These are phyloP conservation scores for Nelumbo lutea DNA, from an alignment of 164 flowering plant species.

Conservation along the genomic window DNA sequence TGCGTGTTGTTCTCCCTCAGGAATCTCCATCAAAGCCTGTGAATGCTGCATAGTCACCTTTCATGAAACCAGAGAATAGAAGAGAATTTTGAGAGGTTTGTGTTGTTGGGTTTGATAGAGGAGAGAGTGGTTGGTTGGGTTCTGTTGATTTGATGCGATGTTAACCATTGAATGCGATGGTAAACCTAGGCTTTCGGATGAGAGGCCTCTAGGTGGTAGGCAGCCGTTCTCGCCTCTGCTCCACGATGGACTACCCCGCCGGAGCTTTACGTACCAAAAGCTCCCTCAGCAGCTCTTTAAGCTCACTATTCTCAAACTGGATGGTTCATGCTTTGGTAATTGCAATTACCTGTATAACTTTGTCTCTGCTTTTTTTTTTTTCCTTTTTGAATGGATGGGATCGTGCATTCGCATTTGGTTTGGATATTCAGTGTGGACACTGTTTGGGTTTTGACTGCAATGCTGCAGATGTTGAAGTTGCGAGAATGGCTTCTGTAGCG, in stretches of 20 bases:
- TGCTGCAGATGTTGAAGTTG: slow-evolving; percentile 52
- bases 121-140: not conserved
- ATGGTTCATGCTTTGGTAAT: slow-evolving; percentile 74
- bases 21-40: not conserved
- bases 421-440: not conserved
- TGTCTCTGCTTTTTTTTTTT: not conserved
- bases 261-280: slow-evolving; percentile 38
- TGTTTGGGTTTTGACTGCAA: slow-evolving; percentile 1
- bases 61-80: not conserved
- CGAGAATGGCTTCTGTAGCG: slow-evolving; percentile 44
- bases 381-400: too few species aligned
- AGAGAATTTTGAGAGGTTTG: not conserved
- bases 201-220: not conserved
- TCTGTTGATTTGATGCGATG: not conserved
- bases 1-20: not conserved
- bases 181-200: not conserved
- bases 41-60: not conserved
- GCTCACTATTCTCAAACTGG: slow-evolving; percentile 74
- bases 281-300: slow-evolving; percentile 52
- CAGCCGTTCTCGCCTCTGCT: not conserved
- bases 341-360: not conserved
- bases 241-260: slow-evolving; percentile 17
- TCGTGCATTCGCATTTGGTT: not conserved
- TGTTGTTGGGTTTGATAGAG: not conserved
- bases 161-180: not conserved